Evolutionary conservation across 345 rosid genomes (phyloP).

Genomic region (Aethionema arabicum): DNA sequence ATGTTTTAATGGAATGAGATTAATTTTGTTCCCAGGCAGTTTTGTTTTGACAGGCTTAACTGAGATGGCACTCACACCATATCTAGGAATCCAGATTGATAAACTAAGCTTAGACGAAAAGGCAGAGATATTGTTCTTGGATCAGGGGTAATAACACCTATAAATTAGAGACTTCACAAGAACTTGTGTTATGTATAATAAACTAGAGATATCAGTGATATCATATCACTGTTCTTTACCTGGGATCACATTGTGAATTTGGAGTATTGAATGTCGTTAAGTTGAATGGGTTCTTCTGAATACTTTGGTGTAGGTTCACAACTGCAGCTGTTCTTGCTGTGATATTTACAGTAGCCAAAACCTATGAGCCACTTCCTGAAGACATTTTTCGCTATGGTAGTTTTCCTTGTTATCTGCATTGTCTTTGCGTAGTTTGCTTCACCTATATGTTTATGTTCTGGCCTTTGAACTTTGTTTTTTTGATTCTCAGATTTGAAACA

Average conservation of each 20-base stretch:
- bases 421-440: conserved; percentile 10
- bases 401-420: not conserved
- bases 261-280: conserved; percentile 3
- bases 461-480: not conserved
- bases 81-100: conserved; percentile 56
- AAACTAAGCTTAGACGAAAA: conserved; percentile 81
- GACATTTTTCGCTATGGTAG: conserved; percentile 83
- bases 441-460: not conserved
- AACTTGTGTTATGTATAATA: too few relatives aligned
- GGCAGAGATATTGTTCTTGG: conserved; percentile 74
- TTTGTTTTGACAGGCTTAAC: conserved; percentile 88
- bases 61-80: conserved; percentile 59
- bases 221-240: conserved; percentile 1
- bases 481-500: conserved; percentile 35
- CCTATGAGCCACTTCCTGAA: conserved; percentile 78
- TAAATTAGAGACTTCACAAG: too few relatives aligned
- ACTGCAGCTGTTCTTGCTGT: conserved; percentile 77
- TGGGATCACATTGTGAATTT: not conserved
- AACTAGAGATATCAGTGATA: too few relatives aligned
- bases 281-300: conserved; percentile 25
- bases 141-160: conserved; percentile 71
- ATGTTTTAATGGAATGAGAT: conserved; percentile 21
- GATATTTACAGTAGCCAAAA: conserved; percentile 57
- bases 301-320: conserved; percentile 60
- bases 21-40: conserved; percentile 77